These are phyloP conservation scores for Xerophyta viscosa DNA, from an alignment of 106 monocot genomes.

Conservation along the genomic window DNA sequence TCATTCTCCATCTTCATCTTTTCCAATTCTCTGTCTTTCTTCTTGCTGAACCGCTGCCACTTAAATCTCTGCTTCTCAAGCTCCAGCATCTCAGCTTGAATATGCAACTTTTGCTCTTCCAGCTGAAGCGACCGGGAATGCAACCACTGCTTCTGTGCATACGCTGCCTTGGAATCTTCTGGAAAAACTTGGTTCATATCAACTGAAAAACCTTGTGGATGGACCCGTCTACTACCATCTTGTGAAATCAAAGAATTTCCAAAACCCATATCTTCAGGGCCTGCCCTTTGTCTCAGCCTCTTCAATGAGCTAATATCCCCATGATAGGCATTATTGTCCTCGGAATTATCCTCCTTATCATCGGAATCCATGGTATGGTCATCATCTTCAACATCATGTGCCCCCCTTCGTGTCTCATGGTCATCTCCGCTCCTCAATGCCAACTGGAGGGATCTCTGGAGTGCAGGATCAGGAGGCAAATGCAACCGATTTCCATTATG, in stretches of 20 bases:
- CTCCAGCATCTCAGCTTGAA: conserved; percentile 50
- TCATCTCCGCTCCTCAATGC: conserved; percentile 51
- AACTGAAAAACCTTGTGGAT: conserved; percentile 16
- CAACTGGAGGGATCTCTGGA: conserved; percentile 52
- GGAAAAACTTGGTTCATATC: conserved; percentile 39
- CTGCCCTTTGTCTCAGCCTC: conserved; percentile 23
- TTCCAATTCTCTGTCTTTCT: conserved; percentile 62
- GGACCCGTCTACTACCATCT: conserved; percentile 12
- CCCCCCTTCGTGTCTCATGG: conserved; percentile 23
- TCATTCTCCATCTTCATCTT: conserved; percentile 59
- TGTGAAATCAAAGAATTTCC: conserved; percentile 7
- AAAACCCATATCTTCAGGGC: conserved; percentile 21
- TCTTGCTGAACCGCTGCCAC: conserved; percentile 56
- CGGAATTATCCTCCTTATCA: conserved; percentile 38
- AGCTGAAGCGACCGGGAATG: conserved; percentile 27
- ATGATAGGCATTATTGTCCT: conserved; percentile 13
- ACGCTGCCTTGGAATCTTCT: conserved; percentile 20
- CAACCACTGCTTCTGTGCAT: conserved; percentile 19
- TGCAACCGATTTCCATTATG: conserved; percentile 71
- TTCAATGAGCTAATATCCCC: conserved; percentile 24
- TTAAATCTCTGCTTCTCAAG: conserved; percentile 48
- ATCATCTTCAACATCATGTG: conserved; percentile 35
- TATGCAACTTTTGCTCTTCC: conserved; percentile 42
- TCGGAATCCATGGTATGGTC: conserved; percentile 37
- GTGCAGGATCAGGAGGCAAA: conserved; percentile 53